Evolutionary conservation across 176 grass and related monocot genomes (phyloP), one percentile per base, ranked within the genome.

Genomic region (Areca catechu): DNA sequence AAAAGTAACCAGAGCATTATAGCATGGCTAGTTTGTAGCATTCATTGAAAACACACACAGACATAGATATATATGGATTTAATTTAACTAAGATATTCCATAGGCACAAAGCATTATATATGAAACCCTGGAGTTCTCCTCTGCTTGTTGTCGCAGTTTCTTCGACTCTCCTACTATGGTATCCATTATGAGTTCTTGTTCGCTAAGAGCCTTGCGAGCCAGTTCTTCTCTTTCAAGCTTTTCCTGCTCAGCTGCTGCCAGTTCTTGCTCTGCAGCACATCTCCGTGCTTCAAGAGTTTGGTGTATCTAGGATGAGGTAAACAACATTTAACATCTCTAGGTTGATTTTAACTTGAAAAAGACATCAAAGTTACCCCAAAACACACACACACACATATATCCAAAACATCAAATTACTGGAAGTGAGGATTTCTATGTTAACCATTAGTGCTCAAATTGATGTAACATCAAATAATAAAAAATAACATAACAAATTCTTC

Each of bases 121-220:
- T 43, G 34, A 43, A 83, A 95, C 91, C 86, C 86, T 79, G 60
- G 57, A 27, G 25, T 82, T 90, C 53, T 59, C 75, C 60, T 76
- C 71, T 20, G 62, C 58, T 70, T 85, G 71, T 21, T 74, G 67
- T 58, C 79, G 63, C 66, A 82, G 71, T 53, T 63, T 73, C 54
- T 54, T 37, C 9, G 71, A 85, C 63, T 82, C 82, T 54, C 69
- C 67, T 50, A 52, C 77, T 69, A 82, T 65, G 22, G 66, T 68
- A 63, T 67, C 58, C 78, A 82, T 61, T 23, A 61, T 65, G 30
- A 57, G 51, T 57, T 85, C 74, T 63, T 80, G 74, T 64, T 90
- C 74, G 21, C 57, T 51, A 52, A 54, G 47, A 34, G 60, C 53
- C 63, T 62, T 25, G 9, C 30, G 17, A 56, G 79, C 60, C 55